Evolutionary conservation across 768 basidiomycete genomes (phyloP), one percentile per base, ranked within the genome.

Genomic region (Amanita muscaria): DNA sequence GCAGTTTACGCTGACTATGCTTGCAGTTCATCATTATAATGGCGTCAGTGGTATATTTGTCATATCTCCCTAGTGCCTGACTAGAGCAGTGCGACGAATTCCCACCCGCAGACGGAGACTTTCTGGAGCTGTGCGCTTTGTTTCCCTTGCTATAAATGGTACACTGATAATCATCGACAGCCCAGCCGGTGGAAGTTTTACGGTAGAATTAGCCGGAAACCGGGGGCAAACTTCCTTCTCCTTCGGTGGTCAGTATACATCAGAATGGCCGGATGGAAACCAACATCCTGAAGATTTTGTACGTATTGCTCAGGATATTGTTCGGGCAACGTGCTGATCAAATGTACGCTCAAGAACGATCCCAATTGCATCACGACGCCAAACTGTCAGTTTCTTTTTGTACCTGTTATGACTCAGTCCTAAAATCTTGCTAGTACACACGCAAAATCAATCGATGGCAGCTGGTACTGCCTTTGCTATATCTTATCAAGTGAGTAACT

Each of bases 381-480:
- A 5, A 77, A 77, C 53, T 64, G 74, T 76, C 29, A 48, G 73
- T 63, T 15, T 12, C 16, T 24, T 31, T 33, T 47, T 42, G 27
- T 15, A 21, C 19, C 10, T 23, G 16, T 23, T 16, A 19, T n/a
- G 22, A 19, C n/a, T 12, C 7, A 4, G 4, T 39, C 9, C 27
- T 29, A 6, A 29, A 12, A 29, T 12, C 27, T 6, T 6, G 12
- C 27, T 39, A 77, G 75, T 77, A 56, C 76, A 77, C 53, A 64
- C 74, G 3, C 72, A 74, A 48, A 74, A 76, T 49, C 58, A 70
- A 44, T 59, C 67, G 5, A 69, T 61, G 59, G 73, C 74, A 34
- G 72, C 76, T 36, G 76, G 76, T 1, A 73, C 74, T 27, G 74
- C 70, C 4, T 75, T 77, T 47, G 74, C 74, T 12, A 77, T 77